Percentiles rank a stretch among this genome's conserved stretches.
These are phyloP conservation scores for Earliella scabrosa DNA, from an alignment of 1,284 basidiomycete species.

Conservation along the genomic window DNA sequence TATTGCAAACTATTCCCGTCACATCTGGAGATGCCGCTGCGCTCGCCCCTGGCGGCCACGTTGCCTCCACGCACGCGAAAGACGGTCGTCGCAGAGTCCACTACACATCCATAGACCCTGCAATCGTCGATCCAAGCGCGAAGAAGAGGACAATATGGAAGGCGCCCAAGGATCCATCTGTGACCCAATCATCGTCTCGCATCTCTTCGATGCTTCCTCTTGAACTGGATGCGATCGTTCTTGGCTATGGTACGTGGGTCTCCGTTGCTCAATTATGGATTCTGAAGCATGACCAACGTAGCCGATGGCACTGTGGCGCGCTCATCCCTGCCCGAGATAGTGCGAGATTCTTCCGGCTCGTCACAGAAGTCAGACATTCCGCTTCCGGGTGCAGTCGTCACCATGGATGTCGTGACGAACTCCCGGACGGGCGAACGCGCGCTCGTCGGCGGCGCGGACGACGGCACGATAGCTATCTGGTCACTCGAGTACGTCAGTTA, in stretches of 20 bases:
- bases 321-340: slow-evolving; percentile 44
- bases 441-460: slow-evolving; percentile 73
- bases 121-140: not conserved
- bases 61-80: slow-evolving; percentile 26
- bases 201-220: slow-evolving; percentile 60
- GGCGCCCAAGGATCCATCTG: slow-evolving; percentile 16
- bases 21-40: slow-evolving; percentile 13
- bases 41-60: slow-evolving; percentile 21
- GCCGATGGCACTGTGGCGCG: slow-evolving; percentile 61
- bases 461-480: slow-evolving; percentile 79
- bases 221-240: slow-evolving; percentile 55
- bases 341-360: slow-evolving; percentile 31
- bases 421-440: slow-evolving; percentile 58
- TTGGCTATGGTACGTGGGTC: slow-evolving; percentile 60
- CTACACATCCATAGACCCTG: slow-evolving; percentile 5
- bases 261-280: too few species aligned
- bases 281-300: slow-evolving; percentile 30
- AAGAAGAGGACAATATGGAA: slow-evolving; percentile 34
- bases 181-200: slow-evolving; percentile 14
- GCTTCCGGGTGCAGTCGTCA: slow-evolving; percentile 52
- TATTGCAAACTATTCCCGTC: slow-evolving; percentile 20
- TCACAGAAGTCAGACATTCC: slow-evolving; percentile 46
- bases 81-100: slow-evolving; percentile 29
- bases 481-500: slow-evolving; percentile 46
- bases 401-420: slow-evolving; percentile 59